Evolutionary conservation across 805 yeast species (phyloP).

Genomic region (Pichia phayaonensis): DNA sequence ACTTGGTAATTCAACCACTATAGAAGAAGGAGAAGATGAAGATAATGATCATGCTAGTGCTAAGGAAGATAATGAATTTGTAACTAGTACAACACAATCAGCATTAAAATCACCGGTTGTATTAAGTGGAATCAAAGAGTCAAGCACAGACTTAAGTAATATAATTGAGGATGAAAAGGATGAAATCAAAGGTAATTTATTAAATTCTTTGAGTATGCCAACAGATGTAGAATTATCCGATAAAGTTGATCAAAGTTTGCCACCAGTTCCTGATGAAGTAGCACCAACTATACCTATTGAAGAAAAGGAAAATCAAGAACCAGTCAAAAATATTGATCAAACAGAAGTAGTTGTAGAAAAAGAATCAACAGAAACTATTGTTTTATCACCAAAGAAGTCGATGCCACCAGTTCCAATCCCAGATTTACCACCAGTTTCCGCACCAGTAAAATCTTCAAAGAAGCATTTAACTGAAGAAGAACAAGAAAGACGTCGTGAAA

Average conservation of each 20-base stretch:
- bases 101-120: constrained; percentile 7
- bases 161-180: constrained; percentile 4
- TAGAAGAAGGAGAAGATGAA: background rate
- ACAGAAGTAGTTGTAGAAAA: background rate
- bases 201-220: background rate
- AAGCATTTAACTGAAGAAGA: constrained; percentile 42
- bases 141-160: background rate
- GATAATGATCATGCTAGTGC: background rate
- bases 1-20: background rate
- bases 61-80: background rate
- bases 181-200: constrained; percentile 1
- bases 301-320: background rate
- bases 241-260: constrained; percentile 5
- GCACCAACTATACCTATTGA: background rate
- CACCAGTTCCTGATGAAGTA: constrained; percentile 6
- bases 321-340: background rate
- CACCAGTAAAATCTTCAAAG: constrained; percentile 11
- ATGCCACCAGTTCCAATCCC: constrained; percentile 8
- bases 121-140: background rate
- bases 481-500: constrained; percentile 69
- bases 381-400: background rate
- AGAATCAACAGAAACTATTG: background rate
- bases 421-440: constrained; percentile 9
- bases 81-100: background rate
- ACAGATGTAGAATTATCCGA: background rate